Base-by-base conservation (phyloP, 2,329 filamentous ascomycete species). In the Microsporum canis region DNA sequence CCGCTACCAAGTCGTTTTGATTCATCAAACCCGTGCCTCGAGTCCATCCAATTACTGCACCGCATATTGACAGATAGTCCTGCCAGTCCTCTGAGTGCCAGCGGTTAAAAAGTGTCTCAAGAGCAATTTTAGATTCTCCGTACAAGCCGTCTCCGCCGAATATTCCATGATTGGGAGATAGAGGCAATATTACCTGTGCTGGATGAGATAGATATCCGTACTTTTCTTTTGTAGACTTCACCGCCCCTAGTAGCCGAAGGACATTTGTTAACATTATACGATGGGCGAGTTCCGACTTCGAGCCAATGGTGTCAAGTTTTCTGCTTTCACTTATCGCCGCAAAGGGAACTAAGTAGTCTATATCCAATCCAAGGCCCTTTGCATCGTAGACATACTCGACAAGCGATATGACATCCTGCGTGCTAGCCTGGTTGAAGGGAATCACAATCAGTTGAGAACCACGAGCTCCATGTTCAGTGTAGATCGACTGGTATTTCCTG, bases 141-240 rank as follows among this genome's bases (percentile, higher is more conserved):
- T 79, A 78, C 10, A 79, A 63, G 0, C 77, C 77, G 59, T 79
- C 76, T 2, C 70, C 67, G 1, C 77, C 76, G 58, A 79, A 76
- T 1, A 66, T 69, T 38, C 77, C 76, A 56, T 76, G 74, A 60
- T 79, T 79, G 5, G 76, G 76, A 0, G 76, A 78, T 39, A 78
- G 69, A 0, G 76, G 76, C 3, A 78, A 63, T 6, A 78, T 62
- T 1, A 77, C 73, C 38, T 72, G 69, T 0, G 76, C 70, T 6
- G 75, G 77, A 12, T 71, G 66, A 1, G 69, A 71, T 17, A 63
- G 58, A 56, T 69, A 66, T 5, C 69, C 66, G 5, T 66, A 66
- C n/a, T 60, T 59, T 45, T 68, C 66, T 62, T 75, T 75, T 4
- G 67, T 60, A 5, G 63, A 49, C 59, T 71, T 71, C 31, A 78